Conservation (phyloP, 768 basidiomycete genomes). For the Sporobolomyces phaffii region DNA sequence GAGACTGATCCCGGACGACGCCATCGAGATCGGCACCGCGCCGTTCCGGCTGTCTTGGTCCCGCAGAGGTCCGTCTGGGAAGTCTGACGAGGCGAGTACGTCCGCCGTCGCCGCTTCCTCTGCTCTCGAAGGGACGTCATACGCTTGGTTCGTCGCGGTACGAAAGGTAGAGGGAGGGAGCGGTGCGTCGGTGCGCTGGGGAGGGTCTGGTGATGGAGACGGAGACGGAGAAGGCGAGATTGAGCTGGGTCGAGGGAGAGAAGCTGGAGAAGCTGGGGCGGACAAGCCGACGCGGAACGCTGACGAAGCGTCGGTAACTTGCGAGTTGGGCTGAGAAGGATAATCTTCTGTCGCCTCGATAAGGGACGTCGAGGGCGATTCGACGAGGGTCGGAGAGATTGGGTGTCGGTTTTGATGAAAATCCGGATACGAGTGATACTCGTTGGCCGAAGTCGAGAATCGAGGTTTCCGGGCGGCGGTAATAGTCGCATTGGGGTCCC, state of each 20-base stretch:
- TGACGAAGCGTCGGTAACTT: not conserved
- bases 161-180: not conserved
- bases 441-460: not conserved
- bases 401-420: not conserved
- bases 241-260: not conserved
- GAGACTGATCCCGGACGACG: slow-evolving; percentile 3
- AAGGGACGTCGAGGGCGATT: not conserved
- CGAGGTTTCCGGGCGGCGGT: not conserved
- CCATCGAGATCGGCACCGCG: slow-evolving; percentile 4
- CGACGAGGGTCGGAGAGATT: not conserved
- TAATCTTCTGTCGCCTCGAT: not conserved
- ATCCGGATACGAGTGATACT: slow-evolving; percentile 8
- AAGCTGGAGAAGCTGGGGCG: not conserved
- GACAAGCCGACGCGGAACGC: not conserved
- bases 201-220: not conserved
- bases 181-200: not conserved
- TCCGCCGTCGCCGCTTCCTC: not conserved
- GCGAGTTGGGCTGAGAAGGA: not conserved
- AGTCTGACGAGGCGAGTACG: not conserved
- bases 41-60: not conserved
- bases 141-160: not conserved
- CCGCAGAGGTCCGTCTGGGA: not conserved
- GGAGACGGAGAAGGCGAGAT: not conserved
- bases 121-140: not conserved
- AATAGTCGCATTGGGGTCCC: not conserved